phyloP scores from a whole-genome alignment of 2,329 filamentous ascomycete genomes.

The Knufia petricola region DNA sequence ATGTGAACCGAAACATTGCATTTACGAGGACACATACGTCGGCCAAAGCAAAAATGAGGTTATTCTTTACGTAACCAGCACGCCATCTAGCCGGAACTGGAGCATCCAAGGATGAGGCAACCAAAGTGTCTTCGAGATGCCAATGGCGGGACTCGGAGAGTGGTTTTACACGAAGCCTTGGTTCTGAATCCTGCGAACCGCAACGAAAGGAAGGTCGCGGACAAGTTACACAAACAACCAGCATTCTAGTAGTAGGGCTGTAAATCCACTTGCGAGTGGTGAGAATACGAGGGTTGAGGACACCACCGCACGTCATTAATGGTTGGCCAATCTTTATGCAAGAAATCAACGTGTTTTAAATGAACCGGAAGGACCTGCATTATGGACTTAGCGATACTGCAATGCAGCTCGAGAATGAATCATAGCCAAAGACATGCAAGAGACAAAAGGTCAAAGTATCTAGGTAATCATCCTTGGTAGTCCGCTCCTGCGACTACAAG shows the following conservation, averaged over 20 bases:
- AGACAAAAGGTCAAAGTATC: not conserved
- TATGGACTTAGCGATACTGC: not conserved
- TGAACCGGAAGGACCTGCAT: not conserved
- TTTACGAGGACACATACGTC: constrained; percentile 17
- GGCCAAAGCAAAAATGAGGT: constrained; percentile 11
- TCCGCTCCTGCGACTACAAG: not conserved
- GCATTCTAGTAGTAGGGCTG: no score
- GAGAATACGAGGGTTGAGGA: no score
- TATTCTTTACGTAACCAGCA: constrained; percentile 36
- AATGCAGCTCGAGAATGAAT: not conserved
- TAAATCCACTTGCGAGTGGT: no score
- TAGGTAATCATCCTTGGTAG: not conserved
- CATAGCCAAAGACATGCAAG: not conserved
- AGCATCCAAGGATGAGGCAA: not conserved
- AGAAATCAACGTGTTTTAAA: not conserved
- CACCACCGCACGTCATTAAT: no score
- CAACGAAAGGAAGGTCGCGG: not conserved
- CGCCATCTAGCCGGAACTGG: constrained; percentile 7
- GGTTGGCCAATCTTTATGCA: not conserved
- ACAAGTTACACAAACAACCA: no score
- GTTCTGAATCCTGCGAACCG: not conserved
- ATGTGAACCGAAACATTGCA: constrained; percentile 12
- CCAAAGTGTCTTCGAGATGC: not conserved
- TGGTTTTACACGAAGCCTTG: not conserved
- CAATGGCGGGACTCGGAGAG: not conserved